These are phyloP conservation scores for Trametes cubensis DNA, from an alignment of 768 basidiomycete species.

Conservation along the genomic window DNA sequence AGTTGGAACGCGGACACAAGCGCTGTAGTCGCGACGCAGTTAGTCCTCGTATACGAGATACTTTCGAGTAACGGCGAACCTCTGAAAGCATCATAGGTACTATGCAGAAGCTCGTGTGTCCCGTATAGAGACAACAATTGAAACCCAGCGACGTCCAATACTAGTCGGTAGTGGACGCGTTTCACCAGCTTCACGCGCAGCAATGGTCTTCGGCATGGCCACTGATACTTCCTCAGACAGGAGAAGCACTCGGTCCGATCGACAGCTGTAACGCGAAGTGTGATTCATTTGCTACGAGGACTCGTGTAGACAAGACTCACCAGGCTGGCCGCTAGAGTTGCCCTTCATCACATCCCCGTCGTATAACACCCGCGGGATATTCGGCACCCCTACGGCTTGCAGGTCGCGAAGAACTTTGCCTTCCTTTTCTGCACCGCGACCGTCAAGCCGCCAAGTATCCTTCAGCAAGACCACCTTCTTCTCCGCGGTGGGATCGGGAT, in stretches of 20 bases:
- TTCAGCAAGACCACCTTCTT: slow-evolving; percentile 7
- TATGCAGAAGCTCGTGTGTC: slow-evolving; percentile 2
- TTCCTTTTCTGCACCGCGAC: background rate
- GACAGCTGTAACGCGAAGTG: no score
- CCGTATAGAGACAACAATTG: background rate
- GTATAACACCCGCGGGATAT: background rate
- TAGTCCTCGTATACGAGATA: background rate
- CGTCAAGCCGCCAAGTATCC: slow-evolving; percentile 17
- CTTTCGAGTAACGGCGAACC: background rate
- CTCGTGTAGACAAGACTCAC: background rate
- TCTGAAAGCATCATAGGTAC: background rate
- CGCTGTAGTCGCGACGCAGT: background rate
- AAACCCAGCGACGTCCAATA: slow-evolving; percentile 9
- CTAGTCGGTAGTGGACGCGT: slow-evolving; percentile 11
- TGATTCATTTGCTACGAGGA: background rate
- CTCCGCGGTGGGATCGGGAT: background rate
- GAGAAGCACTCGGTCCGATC: background rate
- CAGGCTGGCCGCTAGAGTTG: background rate
- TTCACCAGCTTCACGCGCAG: background rate
- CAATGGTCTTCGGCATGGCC: background rate
- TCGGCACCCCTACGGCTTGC: background rate
- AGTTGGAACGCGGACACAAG: background rate
- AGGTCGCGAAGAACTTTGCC: background rate
- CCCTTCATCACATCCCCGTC: background rate
- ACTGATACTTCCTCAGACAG: background rate